Conservation (phyloP, 139 green algal genomes). For the Picochlorum sp. region DNA sequence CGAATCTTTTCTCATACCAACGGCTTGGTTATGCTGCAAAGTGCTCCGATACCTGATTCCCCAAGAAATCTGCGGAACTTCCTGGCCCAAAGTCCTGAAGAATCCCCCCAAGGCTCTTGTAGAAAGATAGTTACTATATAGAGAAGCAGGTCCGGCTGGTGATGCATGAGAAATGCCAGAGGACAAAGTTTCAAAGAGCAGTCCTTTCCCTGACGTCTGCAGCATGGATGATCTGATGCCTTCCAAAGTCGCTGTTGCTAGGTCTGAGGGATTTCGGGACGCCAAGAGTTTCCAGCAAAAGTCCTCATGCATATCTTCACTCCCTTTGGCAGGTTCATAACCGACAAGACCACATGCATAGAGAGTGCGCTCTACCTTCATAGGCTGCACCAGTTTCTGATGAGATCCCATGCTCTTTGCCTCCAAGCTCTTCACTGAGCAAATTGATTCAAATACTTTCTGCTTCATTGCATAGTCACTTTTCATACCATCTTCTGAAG, state of each 20-base stretch:
- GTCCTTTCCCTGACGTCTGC: no score
- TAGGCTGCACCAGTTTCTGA: neutral
- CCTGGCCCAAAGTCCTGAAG: constrained; percentile 3
- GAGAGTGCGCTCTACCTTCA: neutral
- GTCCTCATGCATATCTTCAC: no score
- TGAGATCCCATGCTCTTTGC: constrained; percentile 30
- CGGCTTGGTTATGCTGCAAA: neutral
- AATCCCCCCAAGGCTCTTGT: neutral
- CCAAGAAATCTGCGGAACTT: constrained; percentile 18
- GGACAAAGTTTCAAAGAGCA: no score
- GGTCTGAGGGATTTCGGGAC: no score
- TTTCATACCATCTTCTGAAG: neutral
- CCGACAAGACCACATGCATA: neutral
- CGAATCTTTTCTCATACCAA: neutral
- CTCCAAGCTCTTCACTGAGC: constrained; percentile 18
- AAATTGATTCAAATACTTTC: constrained; percentile 6
- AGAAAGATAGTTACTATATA: no score
- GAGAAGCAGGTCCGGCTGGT: no score
- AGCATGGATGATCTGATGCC: no score
- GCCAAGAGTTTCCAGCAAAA: no score
- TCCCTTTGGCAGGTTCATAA: neutral
- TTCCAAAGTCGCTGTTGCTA: no score
- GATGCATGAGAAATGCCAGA: no score
- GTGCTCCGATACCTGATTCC: neutral
- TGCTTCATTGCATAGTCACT: constrained; percentile 41